Conservation (phyloP, 768 basidiomycete genomes). For the Suillus weaverae region DNA sequence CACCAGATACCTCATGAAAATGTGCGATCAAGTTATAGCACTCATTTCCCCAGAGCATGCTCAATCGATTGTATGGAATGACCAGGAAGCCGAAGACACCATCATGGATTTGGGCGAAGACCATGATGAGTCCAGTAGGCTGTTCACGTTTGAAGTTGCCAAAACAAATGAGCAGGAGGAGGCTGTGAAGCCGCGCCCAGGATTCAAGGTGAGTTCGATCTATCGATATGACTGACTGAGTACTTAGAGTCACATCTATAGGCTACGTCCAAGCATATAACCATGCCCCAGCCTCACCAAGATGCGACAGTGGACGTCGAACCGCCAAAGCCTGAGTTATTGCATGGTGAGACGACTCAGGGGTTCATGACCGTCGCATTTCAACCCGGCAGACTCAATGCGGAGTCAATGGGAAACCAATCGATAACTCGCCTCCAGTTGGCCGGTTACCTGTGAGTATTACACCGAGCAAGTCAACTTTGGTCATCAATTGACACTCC, state of each 20-base stretch:
- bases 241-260: constrained; percentile 1
- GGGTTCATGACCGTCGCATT: constrained; percentile 38
- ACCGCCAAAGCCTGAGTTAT: constrained; percentile 26
- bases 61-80: constrained; percentile 43
- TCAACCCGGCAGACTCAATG: constrained; percentile 11
- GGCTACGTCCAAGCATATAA: constrained; percentile 18
- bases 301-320: constrained; percentile 12
- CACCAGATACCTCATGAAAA: constrained; percentile 56
- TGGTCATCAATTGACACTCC: not conserved
- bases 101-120: constrained; percentile 31
- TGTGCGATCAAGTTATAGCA: constrained; percentile 54
- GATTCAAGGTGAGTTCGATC: constrained; percentile 42
- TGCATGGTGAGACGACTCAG: constrained; percentile 42
- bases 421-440: constrained; percentile 15
- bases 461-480: not conserved
- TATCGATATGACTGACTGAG: not conserved
- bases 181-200: constrained; percentile 40
- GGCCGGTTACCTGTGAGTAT: constrained; percentile 19
- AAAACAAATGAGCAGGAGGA: constrained; percentile 62
- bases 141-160: constrained; percentile 54
- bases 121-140: constrained; percentile 44
- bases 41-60: constrained; percentile 53
- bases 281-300: constrained; percentile 6
- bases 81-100: constrained; percentile 28
- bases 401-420: not conserved